Base-by-base conservation (phyloP, 345 rosid species). In the Populus ilicifolia region DNA sequence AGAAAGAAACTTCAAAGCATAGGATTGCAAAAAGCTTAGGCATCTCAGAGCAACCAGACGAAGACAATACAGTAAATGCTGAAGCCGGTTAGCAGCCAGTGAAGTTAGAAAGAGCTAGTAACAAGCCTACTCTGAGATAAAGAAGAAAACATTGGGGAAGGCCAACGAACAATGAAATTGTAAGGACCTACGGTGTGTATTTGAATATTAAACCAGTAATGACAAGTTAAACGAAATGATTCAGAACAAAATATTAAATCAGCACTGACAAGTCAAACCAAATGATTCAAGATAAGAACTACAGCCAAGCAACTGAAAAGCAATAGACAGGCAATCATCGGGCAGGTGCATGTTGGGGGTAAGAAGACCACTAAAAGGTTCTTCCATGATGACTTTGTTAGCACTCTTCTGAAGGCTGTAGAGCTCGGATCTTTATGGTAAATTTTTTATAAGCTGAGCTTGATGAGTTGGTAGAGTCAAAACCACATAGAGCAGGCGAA, bases 181-280 rank as follows among this genome's bases (percentile, higher is more conserved):
- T 7, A 93, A 78, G 39, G 88, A 89, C 43, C 85, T 80, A 3
- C 94, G 85, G 74, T 67, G 75, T 56, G 81, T 71, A 81, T 93
- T 78, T 82, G 92, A 76, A 95, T 89, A 67, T 84, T 82, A 65
- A 92, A 92, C 90, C 90, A 93, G 52, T 84, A 84, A 70, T 33
- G 92, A 75, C 96, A 91, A 75, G 97, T 89, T 62, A 90, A 79
- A 52, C 97, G 94, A 76, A 93, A 95, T 23, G 97, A 93, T 67
- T 91, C 94, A 14, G 84, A 72, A 20, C 80, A 30, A 30, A 76
- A 93, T 89, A 69, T 84, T 82, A 64, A 91, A 91, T 89, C 90
- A 95, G 50, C 83, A 84, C 69, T 33, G 93, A 75, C 96, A 91
- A 75, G 98, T 89, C 62, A 90, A 79, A 50, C 97, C 96, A 75